Evolutionary conservation across 148 eudicot genomes (phyloP).

Genomic region (Amaranthus palmeri): DNA sequence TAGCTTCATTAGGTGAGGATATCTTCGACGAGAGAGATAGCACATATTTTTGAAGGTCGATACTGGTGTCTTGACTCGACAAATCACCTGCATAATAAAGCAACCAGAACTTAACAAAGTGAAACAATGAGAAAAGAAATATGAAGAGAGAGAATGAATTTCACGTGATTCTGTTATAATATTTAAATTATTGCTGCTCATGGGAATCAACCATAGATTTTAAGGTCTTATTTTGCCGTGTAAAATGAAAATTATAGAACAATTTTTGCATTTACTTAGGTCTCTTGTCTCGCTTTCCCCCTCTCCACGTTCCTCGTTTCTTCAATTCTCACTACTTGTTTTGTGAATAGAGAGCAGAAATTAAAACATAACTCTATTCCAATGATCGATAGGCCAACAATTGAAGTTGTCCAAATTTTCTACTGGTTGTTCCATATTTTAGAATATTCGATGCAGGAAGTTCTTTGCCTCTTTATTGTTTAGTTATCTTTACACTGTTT

Average conservation of each 20-base stretch:
- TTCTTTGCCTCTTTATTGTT: too few species aligned
- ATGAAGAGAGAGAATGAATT: not conserved
- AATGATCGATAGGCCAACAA: too few species aligned
- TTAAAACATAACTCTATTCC: too few species aligned
- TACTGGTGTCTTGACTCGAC: constrained; percentile 29
- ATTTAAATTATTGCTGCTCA: not conserved
- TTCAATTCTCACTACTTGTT: not conserved
- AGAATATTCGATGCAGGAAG: too few species aligned
- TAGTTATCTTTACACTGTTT: not conserved
- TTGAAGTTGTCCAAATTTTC: not conserved
- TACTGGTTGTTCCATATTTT: not conserved
- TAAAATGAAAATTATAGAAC: not conserved
- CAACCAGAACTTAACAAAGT: not conserved
- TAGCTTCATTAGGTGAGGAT: constrained; percentile 59
- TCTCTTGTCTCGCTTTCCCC: not conserved
- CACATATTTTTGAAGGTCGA: constrained; percentile 24
- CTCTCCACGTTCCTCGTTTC: too few species aligned
- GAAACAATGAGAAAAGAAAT: not conserved
- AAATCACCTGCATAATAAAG: constrained; percentile 20
- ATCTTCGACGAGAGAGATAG: constrained; percentile 52
- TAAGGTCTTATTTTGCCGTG: not conserved
- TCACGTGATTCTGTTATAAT: not conserved
- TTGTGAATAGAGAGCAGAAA: too few species aligned
- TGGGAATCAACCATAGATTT: not conserved
- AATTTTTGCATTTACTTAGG: not conserved